Conservation (phyloP, 2,329 filamentous ascomycete genomes). For the Immersiporthe knoxdaviesiana region DNA sequence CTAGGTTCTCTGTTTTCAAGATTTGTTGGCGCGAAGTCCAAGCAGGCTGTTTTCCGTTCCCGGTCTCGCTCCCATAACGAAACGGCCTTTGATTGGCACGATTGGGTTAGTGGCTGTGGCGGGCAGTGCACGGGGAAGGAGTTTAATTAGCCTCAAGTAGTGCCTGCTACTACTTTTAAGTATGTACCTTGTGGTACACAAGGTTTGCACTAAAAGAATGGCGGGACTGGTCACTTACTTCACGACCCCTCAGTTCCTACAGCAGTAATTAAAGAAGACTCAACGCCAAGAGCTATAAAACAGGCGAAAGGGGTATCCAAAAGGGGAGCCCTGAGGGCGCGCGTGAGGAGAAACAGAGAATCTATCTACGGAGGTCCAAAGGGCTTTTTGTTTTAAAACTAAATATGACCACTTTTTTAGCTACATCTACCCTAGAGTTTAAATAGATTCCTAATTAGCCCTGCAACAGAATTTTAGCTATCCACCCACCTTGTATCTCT, state of each 20-base stretch:
- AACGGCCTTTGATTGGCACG: too few relatives aligned
- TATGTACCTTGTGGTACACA: neutral
- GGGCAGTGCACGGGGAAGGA: conserved; percentile 1
- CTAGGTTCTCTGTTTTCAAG: neutral
- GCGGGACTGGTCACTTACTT: neutral
- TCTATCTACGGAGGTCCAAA: too few relatives aligned
- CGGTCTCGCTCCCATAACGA: neutral
- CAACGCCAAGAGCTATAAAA: neutral
- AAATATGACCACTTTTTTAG: too few relatives aligned
- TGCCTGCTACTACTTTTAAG: neutral
- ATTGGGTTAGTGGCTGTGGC: conserved; percentile 2
- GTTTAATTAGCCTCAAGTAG: neutral
- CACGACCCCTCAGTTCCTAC: neutral
- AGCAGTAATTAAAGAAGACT: too few relatives aligned
- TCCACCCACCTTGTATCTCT: too few relatives aligned
- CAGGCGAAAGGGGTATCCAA: too few relatives aligned
- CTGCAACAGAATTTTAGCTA: too few relatives aligned
- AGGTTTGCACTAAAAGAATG: neutral
- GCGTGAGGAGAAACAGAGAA: too few relatives aligned
- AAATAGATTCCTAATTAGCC: too few relatives aligned
- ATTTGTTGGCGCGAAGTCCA: neutral
- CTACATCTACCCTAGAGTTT: too few relatives aligned
- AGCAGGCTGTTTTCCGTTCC: neutral
- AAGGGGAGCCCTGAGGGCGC: too few relatives aligned
- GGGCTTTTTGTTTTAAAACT: too few relatives aligned